Evolutionary conservation across 1,284 basidiomycete species (phyloP).

Genomic region (Irpex lacteus): DNA sequence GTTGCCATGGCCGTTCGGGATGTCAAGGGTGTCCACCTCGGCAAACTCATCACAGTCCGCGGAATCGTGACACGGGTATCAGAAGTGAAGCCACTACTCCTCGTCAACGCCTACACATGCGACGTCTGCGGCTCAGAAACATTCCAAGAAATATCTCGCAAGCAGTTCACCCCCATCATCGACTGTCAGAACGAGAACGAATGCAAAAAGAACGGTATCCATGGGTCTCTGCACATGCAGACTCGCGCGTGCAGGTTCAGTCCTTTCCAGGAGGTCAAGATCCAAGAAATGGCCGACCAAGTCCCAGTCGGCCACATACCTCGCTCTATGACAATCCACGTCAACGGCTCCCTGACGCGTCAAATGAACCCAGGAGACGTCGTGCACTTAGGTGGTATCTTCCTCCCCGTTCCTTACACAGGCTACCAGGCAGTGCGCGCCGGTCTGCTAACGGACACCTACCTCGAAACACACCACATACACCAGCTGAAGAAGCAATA

Average conservation of each 20-base stretch:
- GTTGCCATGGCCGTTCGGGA: conserved; percentile 86
- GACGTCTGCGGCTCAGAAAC: conserved; percentile 98
- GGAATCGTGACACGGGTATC: conserved; percentile 98
- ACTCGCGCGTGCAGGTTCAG: conserved; percentile 96
- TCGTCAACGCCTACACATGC: conserved; percentile 98
- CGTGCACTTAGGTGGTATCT: conserved; percentile 87
- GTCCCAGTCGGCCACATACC: conserved; percentile 99
- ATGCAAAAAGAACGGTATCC: conserved; percentile 87
- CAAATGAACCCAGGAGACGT: conserved; percentile 95
- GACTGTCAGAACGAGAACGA: conserved; percentile 83
- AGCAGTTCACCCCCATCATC: conserved; percentile 86
- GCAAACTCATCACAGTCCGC: conserved; percentile 91
- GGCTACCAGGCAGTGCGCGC: conserved; percentile 90
- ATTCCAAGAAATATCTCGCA: conserved; percentile 96
- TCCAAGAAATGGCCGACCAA: conserved; percentile 99
- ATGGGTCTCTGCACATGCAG: conserved; percentile 95
- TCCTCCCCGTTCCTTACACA: conserved; percentile 88
- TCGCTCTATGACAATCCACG: conserved; percentile 94
- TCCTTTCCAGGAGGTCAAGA: conserved; percentile 98
- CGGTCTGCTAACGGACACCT: conserved; percentile 96
- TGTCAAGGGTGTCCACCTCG: conserved; percentile 84
- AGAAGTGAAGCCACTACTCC: conserved; percentile 96
- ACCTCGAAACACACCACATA: conserved; percentile 90
- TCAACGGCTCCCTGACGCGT: conserved; percentile 89
- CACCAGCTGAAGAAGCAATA: conserved; percentile 98